These are phyloP conservation scores for Cenchrus americanus DNA, from an alignment of 176 grass and related monocot species.

Conservation along the genomic window DNA sequence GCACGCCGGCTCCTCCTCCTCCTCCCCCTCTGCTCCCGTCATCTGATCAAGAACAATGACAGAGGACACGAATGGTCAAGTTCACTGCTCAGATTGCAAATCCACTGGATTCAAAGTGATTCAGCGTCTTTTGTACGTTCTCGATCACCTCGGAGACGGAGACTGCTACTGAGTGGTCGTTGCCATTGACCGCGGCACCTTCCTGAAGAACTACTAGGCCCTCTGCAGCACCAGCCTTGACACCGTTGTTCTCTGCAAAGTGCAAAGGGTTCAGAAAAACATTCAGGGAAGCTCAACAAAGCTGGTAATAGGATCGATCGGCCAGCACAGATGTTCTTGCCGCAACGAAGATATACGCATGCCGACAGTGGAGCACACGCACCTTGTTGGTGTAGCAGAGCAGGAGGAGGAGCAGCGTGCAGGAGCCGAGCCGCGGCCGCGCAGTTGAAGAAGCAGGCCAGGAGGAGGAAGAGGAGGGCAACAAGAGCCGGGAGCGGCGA, in stretches of 20 bases:
- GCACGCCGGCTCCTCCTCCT: constrained; percentile 15
- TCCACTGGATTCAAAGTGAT: no score
- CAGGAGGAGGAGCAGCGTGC: neutral
- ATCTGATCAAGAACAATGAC: constrained; percentile 3
- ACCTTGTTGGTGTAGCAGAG: neutral
- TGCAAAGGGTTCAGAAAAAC: neutral
- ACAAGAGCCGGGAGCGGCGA: neutral
- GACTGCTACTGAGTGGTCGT: neutral
- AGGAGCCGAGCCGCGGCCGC: neutral
- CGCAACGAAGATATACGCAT: neutral
- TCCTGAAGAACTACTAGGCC: constrained; percentile 1
- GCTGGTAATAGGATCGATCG: neutral
- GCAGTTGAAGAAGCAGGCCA: constrained; percentile 19
- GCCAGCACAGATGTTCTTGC: neutral
- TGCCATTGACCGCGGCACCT: constrained; percentile 10
- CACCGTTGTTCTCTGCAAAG: neutral
- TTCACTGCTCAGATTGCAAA: neutral
- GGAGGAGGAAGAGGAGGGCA: neutral
- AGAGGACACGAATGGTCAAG: neutral
- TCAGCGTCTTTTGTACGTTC: neutral
- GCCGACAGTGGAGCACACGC: neutral
- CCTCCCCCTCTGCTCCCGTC: neutral
- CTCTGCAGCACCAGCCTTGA: neutral
- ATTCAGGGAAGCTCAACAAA: neutral
- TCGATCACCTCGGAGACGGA: constrained; percentile 19